Evolutionary conservation across 805 yeast genomes (phyloP), one percentile per base, ranked within the genome.

Genomic region (Lipomyces sp.): DNA sequence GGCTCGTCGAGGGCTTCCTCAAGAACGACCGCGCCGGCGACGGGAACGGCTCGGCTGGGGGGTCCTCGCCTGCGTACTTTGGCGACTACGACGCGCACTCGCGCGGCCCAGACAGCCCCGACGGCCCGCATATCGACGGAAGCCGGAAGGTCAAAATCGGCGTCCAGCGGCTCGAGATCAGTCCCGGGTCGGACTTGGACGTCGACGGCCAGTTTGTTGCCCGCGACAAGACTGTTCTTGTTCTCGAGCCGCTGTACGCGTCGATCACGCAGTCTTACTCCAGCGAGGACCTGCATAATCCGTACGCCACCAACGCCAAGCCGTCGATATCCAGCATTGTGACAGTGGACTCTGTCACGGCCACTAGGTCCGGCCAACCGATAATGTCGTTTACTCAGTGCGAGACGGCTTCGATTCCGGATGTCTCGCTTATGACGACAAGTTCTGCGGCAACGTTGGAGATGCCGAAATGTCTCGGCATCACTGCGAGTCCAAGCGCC

Each of bases 241-340:
- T 40, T 2, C 26, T 49, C 3, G 14, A 35, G 31, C 23, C 39
- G 3, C 23, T 53, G 5, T 53, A 39, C 24, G 44, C 57, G 1
- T 39, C 55, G 3, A 22, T 49, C 23, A 28, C 53, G n/a, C 47
- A 45, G 16, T 44, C 53, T 3, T 51, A 43, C n/a, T 39, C 54
- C 2, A 33, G 24, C 16, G 49, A 50, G 34, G 49, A 38, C 6
- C 24, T 50, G 6, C 46, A 29, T 2, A 50, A 43, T 36, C 54
- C 54, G 8, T 50, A 50, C 21, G 14, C 40, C 21, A 34, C 51
- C 19, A 31, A 23, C 14, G 26, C 26, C 5, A 16, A 48, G n/a
- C 49, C 48, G 2, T 18, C 56, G 28, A 21, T 39, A 29, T n/a
- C 45, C 19, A 42, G 51, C 26, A 35, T 43, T 10, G 29, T 26